Evolutionary conservation across 1,284 basidiomycete genomes (phyloP), one percentile per base, ranked within the genome.

Genomic region (Pholiota adiposa): DNA sequence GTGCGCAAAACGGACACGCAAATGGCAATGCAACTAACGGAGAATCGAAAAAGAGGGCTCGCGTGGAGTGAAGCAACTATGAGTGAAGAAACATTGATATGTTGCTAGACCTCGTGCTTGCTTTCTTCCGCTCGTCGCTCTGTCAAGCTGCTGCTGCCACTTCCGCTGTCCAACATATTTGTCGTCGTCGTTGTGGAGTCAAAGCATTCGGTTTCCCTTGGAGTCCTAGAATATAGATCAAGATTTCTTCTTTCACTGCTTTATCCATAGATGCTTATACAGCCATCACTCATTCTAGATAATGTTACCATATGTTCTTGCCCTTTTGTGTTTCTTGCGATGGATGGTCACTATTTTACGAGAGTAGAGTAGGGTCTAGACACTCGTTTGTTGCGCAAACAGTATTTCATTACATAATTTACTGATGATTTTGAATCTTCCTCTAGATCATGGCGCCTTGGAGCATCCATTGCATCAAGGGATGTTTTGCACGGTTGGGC

Each of bases 41-140:
- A 21, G 60, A 58, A 19, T 60, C 59, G 53, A 67, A 65, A 40
- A 63, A 63, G 59, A 49, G 62, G 46, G 40, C 62, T 38, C 62
- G 62, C 59, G 44, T 52, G 12, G 62, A 63, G 38, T 63, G 29
- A 63, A 55, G 11, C 12, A 16, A 29, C 36, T n/a, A 4, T 38
- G 36, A 38, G 14, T 14, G 51, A 34, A 25, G n/a, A 33, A 12
- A n/a, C 21, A 1, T 43, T 41, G 38, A 53, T 29, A 14, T 43
- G 34, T 29, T 38, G 23, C 38, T 21, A 18, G 23, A 38, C 36
- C 25, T 43, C 38, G 18, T 43, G 51, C 38, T 41, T 33, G 34
- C 27, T 25, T 12, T 19, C 18, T 52, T n/a, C 33, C 18, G 18
- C 14, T 29, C 36, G 14, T 14, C 21, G 44, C 25, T 46, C 19